Evolutionary conservation across 2,329 filamentous ascomycete species (phyloP), one percentile per base, ranked within the genome.

Genomic region (Aspergillus udagawae): DNA sequence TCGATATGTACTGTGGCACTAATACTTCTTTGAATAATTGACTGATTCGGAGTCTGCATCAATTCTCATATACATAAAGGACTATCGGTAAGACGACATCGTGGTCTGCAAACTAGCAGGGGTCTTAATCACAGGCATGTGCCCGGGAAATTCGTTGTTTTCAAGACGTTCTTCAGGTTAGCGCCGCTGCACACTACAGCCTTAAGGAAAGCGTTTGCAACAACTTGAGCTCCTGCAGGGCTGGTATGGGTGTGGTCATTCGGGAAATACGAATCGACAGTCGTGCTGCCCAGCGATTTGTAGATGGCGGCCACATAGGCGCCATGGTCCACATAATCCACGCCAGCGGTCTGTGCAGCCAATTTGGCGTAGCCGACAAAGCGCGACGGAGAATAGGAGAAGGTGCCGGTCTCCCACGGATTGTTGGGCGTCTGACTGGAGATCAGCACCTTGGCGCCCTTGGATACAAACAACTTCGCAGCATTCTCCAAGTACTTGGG

Each of bases 171-270:
- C 50, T 71, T 65, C 54, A 85, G 66, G 0, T 71, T 73, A 20
- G 77, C 78, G 7, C 75, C 76, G 1, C 72, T 77, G 63, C 82
- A 85, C 58, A 78, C 74, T 17, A 85, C 67, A 0, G 77, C 84
- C 74, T 85, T 84, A 29, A 85, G 80, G 63, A 87, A 88, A 4
- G 82, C 79, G 63, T 82, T 75, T 0, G 83, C 79, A 53, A 83
- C 81, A 3, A 80, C 72, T 58, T 83, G 75, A 1, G 86, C 84
- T n/a, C 84, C 81, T 28, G 71, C 74, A 0, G 82, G 74, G 52
- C 79, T 81, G 1, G 85, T 86, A 68, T 87, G 86, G 0, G 85
- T 88, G 68, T 88, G 85, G 63, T 87, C 85, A 21, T 77, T 77
- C 0, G 84, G 82, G 59, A 80, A 88, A 60, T 80, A 76, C 0